Percentiles rank a stretch among this genome's conserved stretches.
These are phyloP conservation scores for Exophiala mesophila DNA, from an alignment of 2,329 filamentous ascomycete species.

Conservation along the genomic window DNA sequence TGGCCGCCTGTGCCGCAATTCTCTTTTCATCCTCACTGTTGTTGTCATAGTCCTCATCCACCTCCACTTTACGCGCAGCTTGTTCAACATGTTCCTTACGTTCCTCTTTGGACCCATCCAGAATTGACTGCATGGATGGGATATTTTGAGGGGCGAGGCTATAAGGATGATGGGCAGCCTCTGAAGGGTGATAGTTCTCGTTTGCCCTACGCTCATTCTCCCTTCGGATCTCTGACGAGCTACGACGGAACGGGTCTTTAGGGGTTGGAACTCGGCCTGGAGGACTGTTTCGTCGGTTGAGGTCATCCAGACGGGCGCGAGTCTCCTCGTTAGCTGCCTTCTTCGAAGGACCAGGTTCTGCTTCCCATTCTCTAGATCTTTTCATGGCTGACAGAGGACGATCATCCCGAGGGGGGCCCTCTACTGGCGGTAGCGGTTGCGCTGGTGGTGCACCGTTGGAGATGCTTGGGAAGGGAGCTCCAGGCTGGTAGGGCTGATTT, in stretches of 20 bases:
- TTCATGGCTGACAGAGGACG: slow-evolving; percentile 78
- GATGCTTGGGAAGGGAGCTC: slow-evolving; percentile 62
- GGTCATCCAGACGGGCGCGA: slow-evolving; percentile 79
- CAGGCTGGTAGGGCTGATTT: slow-evolving; percentile 74
- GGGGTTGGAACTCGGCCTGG: slow-evolving; percentile 57
- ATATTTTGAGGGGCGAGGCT: slow-evolving; percentile 51
- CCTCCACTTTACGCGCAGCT: slow-evolving; percentile 89
- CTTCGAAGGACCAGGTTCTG: slow-evolving; percentile 64
- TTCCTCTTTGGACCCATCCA: slow-evolving; percentile 54
- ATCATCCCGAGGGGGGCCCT: slow-evolving; percentile 64
- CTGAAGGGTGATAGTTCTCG: slow-evolving; percentile 84
- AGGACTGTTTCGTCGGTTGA: slow-evolving; percentile 67
- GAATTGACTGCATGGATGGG: slow-evolving; percentile 55
- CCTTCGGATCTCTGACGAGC: slow-evolving; percentile 61
- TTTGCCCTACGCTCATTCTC: slow-evolving; percentile 62
- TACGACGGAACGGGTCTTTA: slow-evolving; percentile 69
- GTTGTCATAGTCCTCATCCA: slow-evolving; percentile 96
- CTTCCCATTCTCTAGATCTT: slow-evolving; percentile 87
- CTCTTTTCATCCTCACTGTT: slow-evolving; percentile 77
- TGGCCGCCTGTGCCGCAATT: slow-evolving; percentile 13
- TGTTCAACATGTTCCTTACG: slow-evolving; percentile 63
- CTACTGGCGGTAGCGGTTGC: slow-evolving; percentile 51
- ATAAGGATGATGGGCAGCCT: slow-evolving; percentile 80
- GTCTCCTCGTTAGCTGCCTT: slow-evolving; percentile 87
- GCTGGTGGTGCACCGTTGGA: slow-evolving; percentile 60